These are phyloP conservation scores for Thielaviopsis punctulata DNA, from an alignment of 2,329 filamentous ascomycete genomes.

Conservation along the genomic window DNA sequence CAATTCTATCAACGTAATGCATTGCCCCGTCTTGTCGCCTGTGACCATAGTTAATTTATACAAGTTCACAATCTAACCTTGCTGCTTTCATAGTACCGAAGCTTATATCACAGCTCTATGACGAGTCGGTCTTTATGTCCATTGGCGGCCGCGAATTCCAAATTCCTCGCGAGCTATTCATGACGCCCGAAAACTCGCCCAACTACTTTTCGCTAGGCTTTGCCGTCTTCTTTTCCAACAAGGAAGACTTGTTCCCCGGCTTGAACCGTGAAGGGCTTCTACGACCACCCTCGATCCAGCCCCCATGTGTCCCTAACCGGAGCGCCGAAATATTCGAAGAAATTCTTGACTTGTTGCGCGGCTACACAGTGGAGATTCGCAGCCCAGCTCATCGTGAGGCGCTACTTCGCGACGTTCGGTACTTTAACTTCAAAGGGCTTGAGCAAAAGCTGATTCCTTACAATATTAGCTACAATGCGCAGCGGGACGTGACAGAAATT, in stretches of 20 bases:
- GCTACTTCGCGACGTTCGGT: conserved; percentile 71
- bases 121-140: conserved; percentile 79
- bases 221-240: conserved; percentile 67
- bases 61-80: not conserved
- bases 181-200: conserved; percentile 69
- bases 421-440: conserved; percentile 81
- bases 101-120: conserved; percentile 77
- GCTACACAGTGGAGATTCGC: conserved; percentile 64
- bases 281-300: conserved; percentile 70
- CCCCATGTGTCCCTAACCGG: conserved; percentile 63
- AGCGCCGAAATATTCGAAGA: conserved; percentile 75
- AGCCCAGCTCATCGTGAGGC: conserved; percentile 60
- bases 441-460: conserved; percentile 77
- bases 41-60: not conserved
- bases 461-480: conserved; percentile 56
- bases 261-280: conserved; percentile 63
- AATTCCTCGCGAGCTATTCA: conserved; percentile 77
- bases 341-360: conserved; percentile 62
- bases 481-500: conserved; percentile 55
- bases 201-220: conserved; percentile 94
- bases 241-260: conserved; percentile 69
- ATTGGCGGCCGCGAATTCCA: conserved; percentile 79
- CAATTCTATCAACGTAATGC: conserved; percentile 74
- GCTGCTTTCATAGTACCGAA: conserved; percentile 47
- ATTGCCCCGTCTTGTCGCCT: not conserved